These are phyloP conservation scores for Wickerhamomyces sp. DNA, from an alignment of 1,139 yeast genomes.

Conservation along the genomic window DNA sequence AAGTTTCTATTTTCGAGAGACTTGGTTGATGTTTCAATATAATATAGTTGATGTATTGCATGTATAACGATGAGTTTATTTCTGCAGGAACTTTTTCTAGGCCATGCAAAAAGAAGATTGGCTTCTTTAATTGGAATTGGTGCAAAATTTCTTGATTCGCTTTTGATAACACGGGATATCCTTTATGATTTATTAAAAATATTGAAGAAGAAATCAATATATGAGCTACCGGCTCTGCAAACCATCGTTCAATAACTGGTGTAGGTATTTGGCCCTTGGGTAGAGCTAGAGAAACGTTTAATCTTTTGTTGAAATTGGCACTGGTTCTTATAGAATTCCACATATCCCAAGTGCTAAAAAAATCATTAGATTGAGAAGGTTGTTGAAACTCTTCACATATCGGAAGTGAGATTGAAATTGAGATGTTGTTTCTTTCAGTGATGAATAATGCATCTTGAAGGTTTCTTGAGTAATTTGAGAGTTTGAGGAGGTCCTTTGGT, in stretches of 20 bases:
- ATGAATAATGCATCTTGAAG: slow-evolving; percentile 29
- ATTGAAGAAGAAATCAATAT: slow-evolving; percentile 48
- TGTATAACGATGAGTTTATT: slow-evolving; percentile 37
- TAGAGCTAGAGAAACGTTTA: slow-evolving; percentile 54
- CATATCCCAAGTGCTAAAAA: slow-evolving; percentile 61
- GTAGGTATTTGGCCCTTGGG: slow-evolving; percentile 46
- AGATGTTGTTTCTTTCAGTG: slow-evolving; percentile 28
- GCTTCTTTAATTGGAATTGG: slow-evolving; percentile 30
- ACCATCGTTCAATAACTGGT: slow-evolving; percentile 51
- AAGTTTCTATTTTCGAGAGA: slow-evolving; percentile 29
- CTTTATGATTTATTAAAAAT: slow-evolving; percentile 52
- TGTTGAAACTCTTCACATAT: slow-evolving; percentile 34
- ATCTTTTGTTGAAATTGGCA: slow-evolving; percentile 45
- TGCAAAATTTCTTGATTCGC: slow-evolving; percentile 44
- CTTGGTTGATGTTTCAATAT: slow-evolving; percentile 31
- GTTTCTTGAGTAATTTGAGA: slow-evolving; percentile 44
- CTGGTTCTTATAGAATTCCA: slow-evolving; percentile 60
- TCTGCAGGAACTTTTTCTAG: slow-evolving; percentile 34
- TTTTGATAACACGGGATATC: slow-evolving; percentile 58
- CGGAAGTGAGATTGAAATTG: slow-evolving; percentile 37
- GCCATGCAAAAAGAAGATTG: slow-evolving; percentile 38
- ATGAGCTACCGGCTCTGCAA: slow-evolving; percentile 58
- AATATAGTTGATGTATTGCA: slow-evolving; percentile 48
- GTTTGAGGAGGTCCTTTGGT: slow-evolving; percentile 50
- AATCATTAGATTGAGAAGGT: slow-evolving; percentile 41